Conservation (phyloP, 78 protist genomes). For the Dictyostelium intermedium region DNA sequence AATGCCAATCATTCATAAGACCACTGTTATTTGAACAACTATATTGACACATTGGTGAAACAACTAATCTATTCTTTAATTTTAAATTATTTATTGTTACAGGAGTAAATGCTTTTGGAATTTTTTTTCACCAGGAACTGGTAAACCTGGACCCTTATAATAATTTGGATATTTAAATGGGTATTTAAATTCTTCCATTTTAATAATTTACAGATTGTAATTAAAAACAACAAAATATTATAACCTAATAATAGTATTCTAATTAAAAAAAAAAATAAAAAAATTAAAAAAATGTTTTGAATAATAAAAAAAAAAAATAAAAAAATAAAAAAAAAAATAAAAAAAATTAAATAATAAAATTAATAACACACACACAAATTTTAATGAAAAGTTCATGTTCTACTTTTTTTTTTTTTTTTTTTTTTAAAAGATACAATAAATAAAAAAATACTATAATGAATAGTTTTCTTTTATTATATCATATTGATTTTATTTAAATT, state of each 20-base stretch:
- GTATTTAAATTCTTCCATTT: background rate
- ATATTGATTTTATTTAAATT: background rate
- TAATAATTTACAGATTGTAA: no score
- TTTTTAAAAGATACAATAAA: background rate
- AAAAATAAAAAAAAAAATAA: no score
- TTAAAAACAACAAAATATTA: no score
- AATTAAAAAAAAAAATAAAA: no score
- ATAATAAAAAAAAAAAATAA: no score
- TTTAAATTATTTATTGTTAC: background rate
- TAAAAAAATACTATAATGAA: background rate
- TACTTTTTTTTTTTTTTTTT: background rate
- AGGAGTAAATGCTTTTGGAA: background rate
- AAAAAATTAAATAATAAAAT: no score
- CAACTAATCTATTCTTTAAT: constrained; percentile 32
- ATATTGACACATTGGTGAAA: constrained; percentile 50
- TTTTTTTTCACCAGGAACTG: background rate
- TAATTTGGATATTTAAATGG: constrained; percentile 4
- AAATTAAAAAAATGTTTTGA: no score
- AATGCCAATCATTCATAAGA: constrained; percentile 34
- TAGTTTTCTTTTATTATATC: background rate
- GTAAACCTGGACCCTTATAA: background rate
- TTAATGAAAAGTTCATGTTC: no score
- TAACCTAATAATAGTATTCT: no score
- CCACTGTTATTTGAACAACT: constrained; percentile 11
- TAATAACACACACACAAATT: no score